Conservation (phyloP, 768 basidiomycete species). For the Chalciporus chontae region DNA sequence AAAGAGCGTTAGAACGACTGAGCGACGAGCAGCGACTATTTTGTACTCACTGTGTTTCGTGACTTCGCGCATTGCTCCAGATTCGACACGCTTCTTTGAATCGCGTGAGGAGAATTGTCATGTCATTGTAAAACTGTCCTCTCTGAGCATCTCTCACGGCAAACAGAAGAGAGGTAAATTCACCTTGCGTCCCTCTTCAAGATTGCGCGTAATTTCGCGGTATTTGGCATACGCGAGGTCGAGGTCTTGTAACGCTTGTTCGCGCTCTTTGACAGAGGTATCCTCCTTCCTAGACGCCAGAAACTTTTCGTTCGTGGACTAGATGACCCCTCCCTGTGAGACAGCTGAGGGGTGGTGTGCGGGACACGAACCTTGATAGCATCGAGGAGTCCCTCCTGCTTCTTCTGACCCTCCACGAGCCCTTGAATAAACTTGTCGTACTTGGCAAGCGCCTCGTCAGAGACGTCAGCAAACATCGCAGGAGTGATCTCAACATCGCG, state of each 20-base stretch:
- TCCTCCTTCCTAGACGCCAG: constrained; percentile 77
- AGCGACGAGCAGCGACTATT: too few relatives aligned
- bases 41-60: constrained; percentile 66
- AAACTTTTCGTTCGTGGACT: constrained; percentile 70
- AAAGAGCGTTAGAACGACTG: neutral
- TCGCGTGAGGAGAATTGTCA: constrained; percentile 64
- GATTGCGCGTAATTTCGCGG: constrained; percentile 75
- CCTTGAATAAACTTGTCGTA: constrained; percentile 74
- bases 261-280: constrained; percentile 71
- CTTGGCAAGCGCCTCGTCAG: constrained; percentile 75
- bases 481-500: constrained; percentile 69
- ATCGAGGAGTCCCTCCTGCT: constrained; percentile 63
- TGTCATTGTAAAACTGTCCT: constrained; percentile 86
- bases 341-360: neutral
- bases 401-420: constrained; percentile 47
- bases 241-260: constrained; percentile 75
- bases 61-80: constrained; percentile 69
- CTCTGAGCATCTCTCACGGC: neutral
- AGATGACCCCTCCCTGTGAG: constrained; percentile 14
- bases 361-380: constrained; percentile 59
- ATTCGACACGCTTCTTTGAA: constrained; percentile 74
- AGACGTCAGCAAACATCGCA: constrained; percentile 83
- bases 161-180: neutral
- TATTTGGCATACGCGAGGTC: constrained; percentile 88
- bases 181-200: constrained; percentile 87